Evolutionary conservation across 768 basidiomycete genomes (phyloP), one percentile per base, ranked within the genome.

Genomic region (Hygrocybe coccinea): DNA sequence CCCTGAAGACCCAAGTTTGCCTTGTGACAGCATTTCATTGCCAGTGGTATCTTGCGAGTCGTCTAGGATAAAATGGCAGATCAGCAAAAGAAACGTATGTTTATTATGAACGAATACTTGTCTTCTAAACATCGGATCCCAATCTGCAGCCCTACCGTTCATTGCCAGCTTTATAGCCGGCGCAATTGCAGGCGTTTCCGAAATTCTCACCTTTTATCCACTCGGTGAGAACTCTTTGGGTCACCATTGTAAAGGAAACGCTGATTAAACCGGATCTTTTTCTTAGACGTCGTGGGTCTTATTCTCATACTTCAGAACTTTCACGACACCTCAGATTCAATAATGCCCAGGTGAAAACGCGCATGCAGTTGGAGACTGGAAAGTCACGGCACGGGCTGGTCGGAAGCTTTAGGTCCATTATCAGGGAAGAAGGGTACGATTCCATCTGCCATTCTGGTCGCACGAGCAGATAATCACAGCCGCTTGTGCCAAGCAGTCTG

Each of bases 311-410:
- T 19, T 36, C 37, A 54, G 45, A n/a, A 19, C n/a, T 11, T 21
- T 45, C 45, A 50, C 54, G 14, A 45, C 34, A 49, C 52, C 51
- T 10, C n/a, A n/a, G 11, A 53, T n/a, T 14, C 22, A 25, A n/a
- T 25, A 8, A 9, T 37, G 36, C 41, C 15, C 66, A 93, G 90
- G 93, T 97, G 67, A 97, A 99, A 76, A 99, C 97, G 19, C 90
- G 97, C 24, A 95, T 97, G 85, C 97, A 99, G 69, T 79, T 99
- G n/a, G 88, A 90, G 68, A 89, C 86, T 4, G 91, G 91, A 2
- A 91, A 89, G 72, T 72, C 78, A 35, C 71, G 80, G 44, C 76
- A 82, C 55, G 90, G 94, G 5, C 80, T 98, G 63, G 76, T 97
- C 21, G 88, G 91, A 43, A 91, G 83, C 29, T 86, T 99, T 71